These are phyloP conservation scores for Ottelia alismoides DNA, from an alignment of 106 monocot genomes.

Conservation along the genomic window DNA sequence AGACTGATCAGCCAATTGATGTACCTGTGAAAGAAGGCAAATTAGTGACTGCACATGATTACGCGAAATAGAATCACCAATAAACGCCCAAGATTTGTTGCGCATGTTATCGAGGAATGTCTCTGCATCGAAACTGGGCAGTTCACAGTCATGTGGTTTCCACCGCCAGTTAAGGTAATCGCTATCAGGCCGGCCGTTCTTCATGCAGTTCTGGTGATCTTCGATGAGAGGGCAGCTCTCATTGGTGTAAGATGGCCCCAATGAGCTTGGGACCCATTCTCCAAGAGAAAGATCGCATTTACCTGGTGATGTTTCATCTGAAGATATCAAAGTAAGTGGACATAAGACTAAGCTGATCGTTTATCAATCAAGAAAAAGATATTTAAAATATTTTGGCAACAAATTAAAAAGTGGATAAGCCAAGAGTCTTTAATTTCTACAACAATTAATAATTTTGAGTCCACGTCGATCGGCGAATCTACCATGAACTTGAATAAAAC, in stretches of 20 bases:
- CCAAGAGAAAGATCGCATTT: conserved; percentile 47
- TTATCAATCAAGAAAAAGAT: too few species aligned
- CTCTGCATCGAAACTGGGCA: conserved; percentile 32
- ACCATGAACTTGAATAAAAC: too few species aligned
- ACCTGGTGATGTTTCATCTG: conserved; percentile 33
- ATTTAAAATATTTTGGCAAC: too few species aligned
- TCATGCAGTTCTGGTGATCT: conserved; percentile 51
- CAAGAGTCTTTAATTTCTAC: too few species aligned
- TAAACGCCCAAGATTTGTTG: conserved; percentile 47
- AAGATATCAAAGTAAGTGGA: too few species aligned
- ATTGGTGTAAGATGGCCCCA: conserved; percentile 53
- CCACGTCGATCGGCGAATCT: too few species aligned
- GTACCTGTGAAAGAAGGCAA: conserved; percentile 60
- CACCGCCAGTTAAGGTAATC: conserved; percentile 63
- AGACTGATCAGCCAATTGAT: too few species aligned
- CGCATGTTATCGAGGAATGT: conserved; percentile 44
- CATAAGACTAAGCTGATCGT: too few species aligned
- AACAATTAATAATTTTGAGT: too few species aligned
- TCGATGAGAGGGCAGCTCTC: conserved; percentile 42
- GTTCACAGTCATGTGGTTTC: conserved; percentile 48
- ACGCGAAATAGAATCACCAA: conserved; percentile 78
- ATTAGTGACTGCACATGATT: conserved; percentile 58
- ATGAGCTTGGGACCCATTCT: conserved; percentile 37
- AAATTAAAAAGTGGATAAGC: too few species aligned
- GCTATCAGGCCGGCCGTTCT: conserved; percentile 47